Percentiles rank a stretch among this genome's conserved stretches.
Evolutionary conservation across 148 eudicot genomes (phyloP).

Genomic region (Polygonum aviculare): DNA sequence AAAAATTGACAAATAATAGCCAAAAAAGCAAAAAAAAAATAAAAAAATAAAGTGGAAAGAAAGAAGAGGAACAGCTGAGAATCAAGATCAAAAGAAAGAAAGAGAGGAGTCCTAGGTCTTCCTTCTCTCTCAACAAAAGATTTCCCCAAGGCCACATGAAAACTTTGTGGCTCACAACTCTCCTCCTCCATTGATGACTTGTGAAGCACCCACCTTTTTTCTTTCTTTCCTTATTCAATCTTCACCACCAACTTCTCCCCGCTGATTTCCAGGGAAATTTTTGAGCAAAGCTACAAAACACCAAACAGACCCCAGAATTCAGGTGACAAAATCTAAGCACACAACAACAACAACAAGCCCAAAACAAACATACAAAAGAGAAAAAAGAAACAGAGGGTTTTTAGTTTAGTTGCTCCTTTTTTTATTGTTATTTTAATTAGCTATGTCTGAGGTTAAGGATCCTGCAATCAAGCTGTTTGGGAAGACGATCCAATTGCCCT

Average conservation of each 20-base stretch:
- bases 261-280: background rate
- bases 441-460: constrained; percentile 31
- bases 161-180: constrained; percentile 52
- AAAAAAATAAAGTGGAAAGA: background rate
- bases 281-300: background rate
- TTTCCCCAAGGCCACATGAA: constrained; percentile 32
- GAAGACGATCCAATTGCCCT: constrained; percentile 35
- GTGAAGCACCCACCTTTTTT: constrained; percentile 26
- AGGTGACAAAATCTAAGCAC: background rate
- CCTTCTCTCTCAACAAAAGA: constrained; percentile 16
- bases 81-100: constrained; percentile 1
- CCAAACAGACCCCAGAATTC: background rate
- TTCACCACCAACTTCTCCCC: background rate
- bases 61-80: background rate
- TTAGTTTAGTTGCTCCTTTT: background rate
- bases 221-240: background rate
- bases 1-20: background rate
- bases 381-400: background rate
- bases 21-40: background rate
- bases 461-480: constrained; percentile 82
- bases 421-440: background rate
- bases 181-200: constrained; percentile 30
- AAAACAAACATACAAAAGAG: background rate
- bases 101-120: constrained; percentile 3
- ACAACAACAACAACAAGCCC: too few species aligned